Percentiles rank a stretch among this genome's conserved stretches.
phyloP scores from a whole-genome alignment of 2,329 filamentous ascomycete species.

The Neoarthrinium moseri region DNA sequence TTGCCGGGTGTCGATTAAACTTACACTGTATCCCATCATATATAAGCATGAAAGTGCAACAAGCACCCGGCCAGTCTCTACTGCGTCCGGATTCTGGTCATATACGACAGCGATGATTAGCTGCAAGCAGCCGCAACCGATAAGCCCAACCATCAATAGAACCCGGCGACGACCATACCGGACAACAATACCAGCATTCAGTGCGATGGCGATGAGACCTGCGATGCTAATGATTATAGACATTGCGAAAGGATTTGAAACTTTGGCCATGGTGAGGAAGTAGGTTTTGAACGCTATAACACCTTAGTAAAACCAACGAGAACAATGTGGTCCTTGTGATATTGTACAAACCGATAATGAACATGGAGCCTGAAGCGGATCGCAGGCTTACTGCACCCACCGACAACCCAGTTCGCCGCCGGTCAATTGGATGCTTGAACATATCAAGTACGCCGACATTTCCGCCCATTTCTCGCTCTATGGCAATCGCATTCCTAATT shows the following conservation, averaged over 20 bases:
- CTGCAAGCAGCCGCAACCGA: no score
- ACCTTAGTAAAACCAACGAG: neutral
- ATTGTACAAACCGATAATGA: constrained; percentile 38
- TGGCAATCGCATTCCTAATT: constrained; percentile 56
- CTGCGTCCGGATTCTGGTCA: no score
- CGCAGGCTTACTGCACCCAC: constrained; percentile 41
- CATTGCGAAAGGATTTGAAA: constrained; percentile 49
- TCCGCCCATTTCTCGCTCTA: constrained; percentile 31
- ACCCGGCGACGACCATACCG: no score
- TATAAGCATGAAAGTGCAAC: no score
- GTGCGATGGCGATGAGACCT: constrained; percentile 47
- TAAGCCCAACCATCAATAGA: no score
- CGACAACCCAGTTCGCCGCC: constrained; percentile 39
- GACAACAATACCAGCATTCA: constrained; percentile 48
- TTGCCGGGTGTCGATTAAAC: no score
- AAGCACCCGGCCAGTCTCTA: no score
- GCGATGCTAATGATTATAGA: constrained; percentile 47
- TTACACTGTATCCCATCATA: no score
- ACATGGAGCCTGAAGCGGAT: constrained; percentile 43
- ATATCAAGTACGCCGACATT: constrained; percentile 38
- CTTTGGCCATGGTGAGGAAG: constrained; percentile 53
- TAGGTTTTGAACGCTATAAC: constrained; percentile 47
- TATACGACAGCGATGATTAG: no score
- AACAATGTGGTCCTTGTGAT: no score
- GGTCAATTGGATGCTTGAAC: constrained; percentile 42